These are phyloP conservation scores for Penicillium corylophilum DNA, from an alignment of 2,329 filamentous ascomycete species.

Conservation along the genomic window DNA sequence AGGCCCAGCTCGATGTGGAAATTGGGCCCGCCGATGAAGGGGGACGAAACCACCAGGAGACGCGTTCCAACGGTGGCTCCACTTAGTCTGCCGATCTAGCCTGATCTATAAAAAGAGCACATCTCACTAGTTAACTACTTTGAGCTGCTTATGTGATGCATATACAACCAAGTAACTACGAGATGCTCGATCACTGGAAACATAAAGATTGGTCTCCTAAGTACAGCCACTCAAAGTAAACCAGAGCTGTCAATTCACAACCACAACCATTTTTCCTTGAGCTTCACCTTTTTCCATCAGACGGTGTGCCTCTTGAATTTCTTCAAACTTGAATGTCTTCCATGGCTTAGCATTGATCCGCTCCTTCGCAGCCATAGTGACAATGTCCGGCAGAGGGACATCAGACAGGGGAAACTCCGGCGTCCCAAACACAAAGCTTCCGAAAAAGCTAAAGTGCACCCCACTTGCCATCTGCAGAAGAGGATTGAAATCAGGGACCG, in stretches of 20 bases:
- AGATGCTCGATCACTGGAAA: too few relatives aligned
- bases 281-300: not conserved
- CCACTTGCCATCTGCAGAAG: conserved; percentile 47
- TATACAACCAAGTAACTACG: too few relatives aligned
- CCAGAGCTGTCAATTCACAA: not conserved
- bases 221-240: too few relatives aligned
- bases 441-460: conserved; percentile 49
- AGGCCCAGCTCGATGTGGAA: not conserved
- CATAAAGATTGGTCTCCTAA: too few relatives aligned
- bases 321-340: conserved; percentile 1
- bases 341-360: not conserved
- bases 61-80: too few relatives aligned
- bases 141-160: too few relatives aligned
- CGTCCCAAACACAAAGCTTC: conserved; percentile 38
- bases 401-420: conserved; percentile 7
- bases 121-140: too few relatives aligned
- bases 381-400: not conserved
- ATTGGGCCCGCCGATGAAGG: not conserved
- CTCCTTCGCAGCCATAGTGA: not conserved
- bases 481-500: conserved; percentile 44
- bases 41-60: not conserved
- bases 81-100: too few relatives aligned
- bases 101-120: too few relatives aligned
- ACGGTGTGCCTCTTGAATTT: conserved; percentile 1
- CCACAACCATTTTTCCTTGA: conserved; percentile 2